Conservation (phyloP, 345 rosid species). For the Populus nigra region DNA sequence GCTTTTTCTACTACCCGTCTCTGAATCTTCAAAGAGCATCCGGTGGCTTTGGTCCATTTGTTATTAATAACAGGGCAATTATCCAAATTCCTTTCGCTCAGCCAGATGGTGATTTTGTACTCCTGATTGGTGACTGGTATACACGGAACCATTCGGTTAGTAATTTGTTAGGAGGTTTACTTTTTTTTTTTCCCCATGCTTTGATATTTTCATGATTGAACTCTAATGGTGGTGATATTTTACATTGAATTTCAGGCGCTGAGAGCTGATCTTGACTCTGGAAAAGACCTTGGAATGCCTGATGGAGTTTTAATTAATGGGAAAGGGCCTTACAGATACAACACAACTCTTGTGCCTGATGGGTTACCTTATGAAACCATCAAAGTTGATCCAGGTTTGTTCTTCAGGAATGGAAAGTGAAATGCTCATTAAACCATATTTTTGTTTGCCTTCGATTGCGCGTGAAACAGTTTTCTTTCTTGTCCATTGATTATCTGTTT, state of each 20-base stretch:
- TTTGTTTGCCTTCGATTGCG: not conserved
- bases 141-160: slow-evolving; percentile 72
- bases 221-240: not conserved
- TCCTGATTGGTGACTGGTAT: slow-evolving; percentile 90
- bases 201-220: slow-evolving; percentile 6
- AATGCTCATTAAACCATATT: not conserved
- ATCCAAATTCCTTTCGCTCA: slow-evolving; percentile 70
- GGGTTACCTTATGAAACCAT: slow-evolving; percentile 69
- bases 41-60: slow-evolving; percentile 84
- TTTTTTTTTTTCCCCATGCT: not conserved
- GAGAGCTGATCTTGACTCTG: slow-evolving; percentile 66
- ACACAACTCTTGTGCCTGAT: slow-evolving; percentile 65
- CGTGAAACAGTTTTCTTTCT: slow-evolving; percentile 1
- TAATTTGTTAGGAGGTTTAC: slow-evolving; percentile 1
- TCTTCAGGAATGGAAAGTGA: not conserved
- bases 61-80: slow-evolving; percentile 57
- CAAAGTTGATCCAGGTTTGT: slow-evolving; percentile 70
- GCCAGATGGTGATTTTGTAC: slow-evolving; percentile 71
- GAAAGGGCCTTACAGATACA: slow-evolving; percentile 84
- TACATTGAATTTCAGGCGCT: slow-evolving; percentile 49
- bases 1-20: slow-evolving; percentile 82
- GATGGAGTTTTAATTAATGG: slow-evolving; percentile 96
- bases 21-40: slow-evolving; percentile 86
- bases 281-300: slow-evolving; percentile 89
- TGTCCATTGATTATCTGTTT: not conserved